Evolutionary conservation across 2,329 filamentous ascomycete species (phyloP), one percentile per base, ranked within the genome.

Genomic region (Alternaria burnsii): DNA sequence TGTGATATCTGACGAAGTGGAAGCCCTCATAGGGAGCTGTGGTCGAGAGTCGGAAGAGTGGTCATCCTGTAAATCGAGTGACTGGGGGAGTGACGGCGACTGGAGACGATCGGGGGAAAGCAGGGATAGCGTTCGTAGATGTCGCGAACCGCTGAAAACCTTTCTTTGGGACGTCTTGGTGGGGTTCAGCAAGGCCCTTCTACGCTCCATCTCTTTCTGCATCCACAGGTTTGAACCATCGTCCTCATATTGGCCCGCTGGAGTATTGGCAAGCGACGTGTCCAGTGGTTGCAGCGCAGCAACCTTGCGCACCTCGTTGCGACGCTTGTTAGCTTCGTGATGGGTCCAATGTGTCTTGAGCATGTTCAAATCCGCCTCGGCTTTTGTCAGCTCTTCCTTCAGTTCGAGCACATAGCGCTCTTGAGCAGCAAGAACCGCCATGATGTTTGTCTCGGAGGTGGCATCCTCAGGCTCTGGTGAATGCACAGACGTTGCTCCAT

Each of bases 331-430:
- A 47, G 88, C 88, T 75, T 97, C 93, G 62, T 93, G 88, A 14
- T 84, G 81, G 2, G 91, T 87, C 90, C 92, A 98, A 78, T 93
- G 90, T 71, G 87, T 90, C 83, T 97, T 98, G 63, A 99, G 83
- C 42, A 83, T 86, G 47, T 83, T 82, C 41, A 99, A 83, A 47
- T 97, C 91, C 12, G 83, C 81, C 76, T 99, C 94, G 6, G 95
- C 94, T 61, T 89, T 89, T 24, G 84, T 82, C n/a, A 99, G 83
- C 78, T 98, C 94, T 77, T 99, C 95, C 61, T 89, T 91, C 53
- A 99, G 83, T 79, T 98, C 95, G 58, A 99, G 82, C 2, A 99
- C 94, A 67, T 88, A 89, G 58, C 95, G 87, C 81, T 99, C 95
- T 80, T 98, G 94, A 14, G 92, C 89, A 44, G 95, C 95, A 71